Evolutionary conservation across 1,284 basidiomycete genomes (phyloP).

Genomic region (Kalmanozyma brasiliensis): DNA sequence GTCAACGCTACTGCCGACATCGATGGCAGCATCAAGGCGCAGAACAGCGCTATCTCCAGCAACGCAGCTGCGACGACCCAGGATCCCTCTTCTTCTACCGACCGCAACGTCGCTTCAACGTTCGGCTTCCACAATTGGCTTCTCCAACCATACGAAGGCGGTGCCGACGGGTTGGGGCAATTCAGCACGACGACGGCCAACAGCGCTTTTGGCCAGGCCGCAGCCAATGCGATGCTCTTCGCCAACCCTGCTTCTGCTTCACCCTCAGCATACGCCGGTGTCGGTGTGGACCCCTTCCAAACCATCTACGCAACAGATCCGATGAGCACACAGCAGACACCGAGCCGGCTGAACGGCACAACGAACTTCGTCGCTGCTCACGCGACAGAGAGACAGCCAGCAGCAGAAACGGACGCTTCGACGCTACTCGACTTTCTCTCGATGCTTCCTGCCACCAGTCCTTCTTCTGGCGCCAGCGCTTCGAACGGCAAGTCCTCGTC

Average conservation of each 20-base stretch:
- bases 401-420: slow-evolving; percentile 8
- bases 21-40: not conserved
- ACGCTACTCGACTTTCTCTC: slow-evolving; percentile 29
- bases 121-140: slow-evolving; percentile 52
- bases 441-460: too few relatives aligned
- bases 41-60: too few relatives aligned
- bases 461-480: too few relatives aligned
- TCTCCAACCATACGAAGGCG: slow-evolving; percentile 46
- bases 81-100: too few relatives aligned
- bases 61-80: too few relatives aligned
- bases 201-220: not conserved
- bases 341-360: not conserved
- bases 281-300: slow-evolving; percentile 9
- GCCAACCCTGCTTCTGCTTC: not conserved
- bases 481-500: too few relatives aligned
- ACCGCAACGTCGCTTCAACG: slow-evolving; percentile 15
- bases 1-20: not conserved
- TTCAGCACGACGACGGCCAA: not conserved
- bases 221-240: slow-evolving; percentile 3
- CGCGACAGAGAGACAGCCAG: not conserved
- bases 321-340: not conserved
- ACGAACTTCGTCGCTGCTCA: too few relatives aligned
- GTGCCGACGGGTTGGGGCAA: slow-evolving; percentile 14
- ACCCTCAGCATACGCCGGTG: slow-evolving; percentile 9
- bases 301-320: slow-evolving; percentile 4